Conservation (phyloP, 2,329 filamentous ascomycete genomes). For the Ophiostoma novo-ulmi region DNA sequence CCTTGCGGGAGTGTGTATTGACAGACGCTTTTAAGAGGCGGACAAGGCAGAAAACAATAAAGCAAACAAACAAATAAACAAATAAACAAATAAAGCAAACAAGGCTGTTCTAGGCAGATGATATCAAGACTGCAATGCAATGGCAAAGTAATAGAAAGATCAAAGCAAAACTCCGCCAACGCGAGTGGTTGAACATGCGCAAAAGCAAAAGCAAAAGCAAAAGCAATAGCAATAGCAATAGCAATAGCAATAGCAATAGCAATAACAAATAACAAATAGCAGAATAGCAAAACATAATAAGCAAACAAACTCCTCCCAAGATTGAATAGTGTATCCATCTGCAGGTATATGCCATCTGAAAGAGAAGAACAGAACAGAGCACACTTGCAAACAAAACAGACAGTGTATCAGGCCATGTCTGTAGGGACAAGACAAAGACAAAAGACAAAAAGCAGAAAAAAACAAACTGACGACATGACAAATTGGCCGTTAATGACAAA, state of each 20-base stretch:
- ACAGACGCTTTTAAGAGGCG: not conserved
- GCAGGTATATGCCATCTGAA: not conserved
- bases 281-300: not conserved
- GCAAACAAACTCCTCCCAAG: not conserved
- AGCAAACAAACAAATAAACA: no score
- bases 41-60: no score
- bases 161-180: no score
- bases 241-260: not conserved
- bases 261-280: not conserved
- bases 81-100: not conserved
- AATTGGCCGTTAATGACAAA: conserved; percentile 12
- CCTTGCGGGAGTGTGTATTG: conserved; percentile 4
- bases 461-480: not conserved
- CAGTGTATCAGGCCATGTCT: not conserved
- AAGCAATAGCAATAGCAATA: not conserved
- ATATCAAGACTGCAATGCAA: no score
- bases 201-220: not conserved
- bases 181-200: no score
- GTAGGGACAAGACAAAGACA: not conserved
- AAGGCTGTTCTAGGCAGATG: not conserved
- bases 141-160: no score
- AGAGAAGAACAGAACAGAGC: not conserved
- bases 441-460: not conserved
- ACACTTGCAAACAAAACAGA: not conserved
- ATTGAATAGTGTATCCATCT: not conserved